Base-by-base conservation (phyloP, 2,329 filamentous ascomycete species). In the Ophiocordyceps camponoti-leonardi region DNA sequence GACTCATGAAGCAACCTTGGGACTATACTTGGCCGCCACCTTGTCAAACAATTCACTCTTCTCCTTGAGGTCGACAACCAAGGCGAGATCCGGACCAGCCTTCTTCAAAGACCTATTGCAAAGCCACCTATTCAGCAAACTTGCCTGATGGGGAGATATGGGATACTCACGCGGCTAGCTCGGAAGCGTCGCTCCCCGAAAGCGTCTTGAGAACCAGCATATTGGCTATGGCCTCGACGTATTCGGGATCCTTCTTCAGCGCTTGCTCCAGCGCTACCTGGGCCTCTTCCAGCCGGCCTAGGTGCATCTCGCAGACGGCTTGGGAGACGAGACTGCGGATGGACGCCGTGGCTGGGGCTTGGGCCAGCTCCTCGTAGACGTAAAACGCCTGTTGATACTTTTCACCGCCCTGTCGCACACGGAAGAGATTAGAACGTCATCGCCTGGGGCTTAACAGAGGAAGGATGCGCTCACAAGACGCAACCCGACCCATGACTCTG, bases 371-470 rank as follows among this genome's bases (percentile, higher is more conserved):
- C 65, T 96, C 90, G 58, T 86, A 96, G 49, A 96, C 90, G 70
- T 98, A 96, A 66, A 94, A 96, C 18, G 90, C 82, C 58, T 92
- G 85, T 59, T 96, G 92, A 65, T 96, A 96, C 62, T 86, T 92
- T 54, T 94, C 87, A 53, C 88, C 88, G 58, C 90, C 90, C 83
- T 94, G 49, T 4, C 23, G 8, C 8, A 23, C 26, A 28, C 10
- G 10, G 4, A 28, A 28, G 2, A 28, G 5, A 28, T 28, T 11
- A 28, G 26, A 28, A 28, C 10, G 26, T 8, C 10, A 11, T 28
- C 26, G 26, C 22, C 11, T 28, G 7, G 26, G 6, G 26, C n/a
- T n/a, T n/a, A n/a, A n/a, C n/a, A 2, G 26, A 10, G 26, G 26
- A 28, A 22, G 14, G 14, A 14, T 7, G n/a, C 41, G 31, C 61